Conservation (phyloP, 2,329 filamentous ascomycete genomes). For the Neopestalotiopsis sp. region DNA sequence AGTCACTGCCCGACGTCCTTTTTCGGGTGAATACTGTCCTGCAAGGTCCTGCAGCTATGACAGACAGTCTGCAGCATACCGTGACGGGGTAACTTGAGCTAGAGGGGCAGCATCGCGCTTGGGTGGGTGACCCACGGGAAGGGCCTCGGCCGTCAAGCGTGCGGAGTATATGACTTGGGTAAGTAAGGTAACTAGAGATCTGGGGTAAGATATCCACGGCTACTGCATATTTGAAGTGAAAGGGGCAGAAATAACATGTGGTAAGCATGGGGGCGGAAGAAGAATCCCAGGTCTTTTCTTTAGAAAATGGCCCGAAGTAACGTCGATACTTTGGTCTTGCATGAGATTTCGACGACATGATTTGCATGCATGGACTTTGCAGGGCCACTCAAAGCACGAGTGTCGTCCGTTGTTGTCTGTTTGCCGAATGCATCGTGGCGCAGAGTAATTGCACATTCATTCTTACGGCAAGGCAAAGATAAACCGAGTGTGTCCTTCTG, state of each 20-base stretch:
- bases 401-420: background rate
- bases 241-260: background rate
- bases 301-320: constrained; percentile 3
- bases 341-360: background rate
- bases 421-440: background rate
- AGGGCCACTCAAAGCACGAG: background rate
- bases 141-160: background rate
- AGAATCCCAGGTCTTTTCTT: background rate
- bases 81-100: background rate
- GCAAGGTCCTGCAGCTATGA: background rate
- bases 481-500: background rate
- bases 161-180: background rate
- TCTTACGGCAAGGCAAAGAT: background rate
- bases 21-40: background rate
- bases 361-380: background rate
- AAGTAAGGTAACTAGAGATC: background rate
- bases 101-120: background rate
- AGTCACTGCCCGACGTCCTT: background rate
- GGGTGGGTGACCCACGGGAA: background rate
- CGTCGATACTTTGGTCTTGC: constrained; percentile 13
- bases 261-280: background rate
- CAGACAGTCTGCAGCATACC: background rate
- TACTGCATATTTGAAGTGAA: background rate
- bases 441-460: background rate
- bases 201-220: background rate